Conservation (phyloP, 495 filamentous ascomycete genomes). For the Filosporella fistucella region DNA sequence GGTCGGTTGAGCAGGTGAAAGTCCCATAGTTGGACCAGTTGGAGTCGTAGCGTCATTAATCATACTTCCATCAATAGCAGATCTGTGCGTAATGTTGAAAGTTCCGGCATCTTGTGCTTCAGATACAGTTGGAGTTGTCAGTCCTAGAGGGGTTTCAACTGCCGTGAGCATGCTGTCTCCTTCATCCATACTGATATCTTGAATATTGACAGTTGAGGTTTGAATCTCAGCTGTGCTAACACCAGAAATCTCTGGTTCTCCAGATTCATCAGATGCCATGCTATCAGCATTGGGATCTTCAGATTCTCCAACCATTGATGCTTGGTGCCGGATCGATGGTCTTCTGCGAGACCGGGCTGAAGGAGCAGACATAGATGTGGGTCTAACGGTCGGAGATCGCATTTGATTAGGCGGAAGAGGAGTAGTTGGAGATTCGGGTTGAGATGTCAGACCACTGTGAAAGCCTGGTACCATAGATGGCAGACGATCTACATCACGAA, state of each 20-base stretch:
- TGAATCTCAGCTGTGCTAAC: constrained; percentile 18
- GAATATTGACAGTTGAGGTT: constrained; percentile 69
- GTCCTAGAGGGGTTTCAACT: constrained; percentile 65
- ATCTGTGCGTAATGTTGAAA: constrained; percentile 95
- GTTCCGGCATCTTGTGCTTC: constrained; percentile 64
- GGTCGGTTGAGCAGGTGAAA: constrained; percentile 72
- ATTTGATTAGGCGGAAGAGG: constrained; percentile 63
- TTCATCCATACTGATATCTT: constrained; percentile 71
- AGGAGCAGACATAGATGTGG: constrained; percentile 44
- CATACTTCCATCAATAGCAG: constrained; percentile 81
- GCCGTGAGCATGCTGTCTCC: constrained; percentile 74
- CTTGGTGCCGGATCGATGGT: constrained; percentile 81
- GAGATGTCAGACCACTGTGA: constrained; percentile 69
- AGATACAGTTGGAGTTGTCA: constrained; percentile 73
- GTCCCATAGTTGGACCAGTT: constrained; percentile 57
- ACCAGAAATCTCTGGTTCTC: constrained; percentile 60
- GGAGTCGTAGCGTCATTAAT: constrained; percentile 57
- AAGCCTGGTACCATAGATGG: constrained; percentile 77
- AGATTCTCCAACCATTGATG: constrained; percentile 79
- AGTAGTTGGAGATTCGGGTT: constrained; percentile 91
- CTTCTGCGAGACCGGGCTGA: constrained; percentile 45
- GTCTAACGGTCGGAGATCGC: constrained; percentile 42
- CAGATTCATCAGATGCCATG: constrained; percentile 61
- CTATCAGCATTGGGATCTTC: constrained; percentile 85
- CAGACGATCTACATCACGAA: constrained; percentile 81